Base-by-base conservation (phyloP, 352 stramenopile genomes). In the Pythium apleroticum region DNA sequence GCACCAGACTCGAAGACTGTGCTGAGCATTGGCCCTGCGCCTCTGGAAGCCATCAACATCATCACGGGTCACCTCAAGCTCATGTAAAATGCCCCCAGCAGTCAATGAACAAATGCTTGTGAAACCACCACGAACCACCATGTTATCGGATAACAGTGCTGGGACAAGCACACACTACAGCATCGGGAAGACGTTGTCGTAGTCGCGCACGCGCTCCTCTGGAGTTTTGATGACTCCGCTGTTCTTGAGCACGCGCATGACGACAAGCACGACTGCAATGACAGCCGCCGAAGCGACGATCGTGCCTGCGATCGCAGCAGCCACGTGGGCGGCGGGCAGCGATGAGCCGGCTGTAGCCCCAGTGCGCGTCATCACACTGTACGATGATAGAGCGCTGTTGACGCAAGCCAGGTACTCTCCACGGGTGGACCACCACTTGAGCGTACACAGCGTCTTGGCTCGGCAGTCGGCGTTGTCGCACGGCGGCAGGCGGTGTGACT, bases 31-130 rank as follows among this genome's bases (percentile, higher is more conserved):
- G 87, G 87, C 0, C 87, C 87, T 0, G 87, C 87, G 4, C 76
- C 87, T 17, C 69, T 93, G 25, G 73, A 81, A 25, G 80, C 67
- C 28, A 80, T 95, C 60, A 77, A 95, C 62, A 75, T 78, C 35
- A 70, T 95, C 60, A 93, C 83, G 4, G 80, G 80, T 30, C 87
- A 93, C 68, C 82, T 95, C 62, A 95, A 94, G 73, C 83, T 95
- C 69, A 89, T 94, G 84, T 95, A 67, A 82, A 39, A 52, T 31
- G 20, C 45, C 11, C 19, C 4, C 8, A 3, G 1, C 45, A 52
- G 20, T n/a, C n/a, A 30, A 52, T 46, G 37, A 46, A 46, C 33
- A 46, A 46, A 3, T 3, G 14, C 37, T 19, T 46, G 15, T 46
- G 37, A 46, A 46, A 22, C 15, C 14, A 22, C 9, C 17, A 22